phyloP scores from a whole-genome alignment of 2,329 filamentous ascomycete genomes.

The Annulohypoxylon truncatum region DNA sequence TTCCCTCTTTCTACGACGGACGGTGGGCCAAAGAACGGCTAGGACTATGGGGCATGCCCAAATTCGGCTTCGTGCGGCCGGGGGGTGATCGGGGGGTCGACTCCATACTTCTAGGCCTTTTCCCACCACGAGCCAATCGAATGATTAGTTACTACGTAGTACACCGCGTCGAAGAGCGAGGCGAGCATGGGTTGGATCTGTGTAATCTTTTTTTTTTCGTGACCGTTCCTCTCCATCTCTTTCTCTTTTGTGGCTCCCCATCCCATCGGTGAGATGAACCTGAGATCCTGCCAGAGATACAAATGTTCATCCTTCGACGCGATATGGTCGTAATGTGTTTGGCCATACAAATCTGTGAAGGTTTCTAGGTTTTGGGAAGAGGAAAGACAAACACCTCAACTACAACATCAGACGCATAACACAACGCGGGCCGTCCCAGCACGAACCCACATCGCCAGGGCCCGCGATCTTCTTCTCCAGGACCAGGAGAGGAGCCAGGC shows the following conservation, averaged over 20 bases:
- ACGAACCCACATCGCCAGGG: constrained; percentile 14
- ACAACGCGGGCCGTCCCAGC: constrained; percentile 8
- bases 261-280: constrained; percentile 17
- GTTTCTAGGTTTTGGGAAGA: background rate
- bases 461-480: constrained; percentile 18
- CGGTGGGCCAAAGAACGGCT: background rate
- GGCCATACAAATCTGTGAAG: background rate
- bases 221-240: background rate
- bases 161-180: constrained; percentile 27
- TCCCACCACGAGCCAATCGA: constrained; percentile 29
- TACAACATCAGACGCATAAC: constrained; percentile 3
- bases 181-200: constrained; percentile 20
- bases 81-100: constrained; percentile 11
- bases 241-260: constrained; percentile 8
- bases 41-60: constrained; percentile 7
- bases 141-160: constrained; percentile 36
- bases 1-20: background rate
- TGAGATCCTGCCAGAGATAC: constrained; percentile 11
- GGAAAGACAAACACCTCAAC: background rate
- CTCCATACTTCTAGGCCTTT: constrained; percentile 8
- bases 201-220: constrained; percentile 11
- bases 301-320: constrained; percentile 6
- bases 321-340: constrained; percentile 1
- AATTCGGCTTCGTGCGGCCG: constrained; percentile 30
- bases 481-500: constrained; percentile 17